Percentiles rank a stretch among this genome's conserved stretches.
Evolutionary conservation across 2,329 filamentous ascomycete genomes (phyloP).

Genomic region (Nemania sp.): DNA sequence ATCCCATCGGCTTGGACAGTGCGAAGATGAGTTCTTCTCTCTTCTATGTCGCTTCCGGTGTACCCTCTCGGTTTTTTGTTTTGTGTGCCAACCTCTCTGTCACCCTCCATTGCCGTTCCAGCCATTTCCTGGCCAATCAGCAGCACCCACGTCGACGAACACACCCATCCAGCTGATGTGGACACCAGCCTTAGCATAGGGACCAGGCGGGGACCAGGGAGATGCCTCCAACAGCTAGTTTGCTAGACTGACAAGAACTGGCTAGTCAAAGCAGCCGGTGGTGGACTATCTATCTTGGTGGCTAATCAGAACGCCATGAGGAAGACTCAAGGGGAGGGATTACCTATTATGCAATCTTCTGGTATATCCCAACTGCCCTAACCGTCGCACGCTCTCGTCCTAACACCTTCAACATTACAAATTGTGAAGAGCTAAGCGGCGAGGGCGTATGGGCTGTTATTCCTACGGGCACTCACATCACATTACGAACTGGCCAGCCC

Average conservation of each 20-base stretch:
- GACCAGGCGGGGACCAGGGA: conserved; percentile 37
- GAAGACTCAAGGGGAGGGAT: conserved; percentile 3
- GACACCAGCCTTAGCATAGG: conserved; percentile 41
- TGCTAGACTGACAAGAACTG: conserved; percentile 41
- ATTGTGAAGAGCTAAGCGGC: conserved; percentile 26
- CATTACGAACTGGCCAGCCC: conserved; percentile 18
- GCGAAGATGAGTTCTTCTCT: conserved; percentile 34
- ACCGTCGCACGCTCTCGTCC: conserved; percentile 6
- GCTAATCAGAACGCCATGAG: conserved; percentile 18
- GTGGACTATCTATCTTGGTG: conserved; percentile 29
- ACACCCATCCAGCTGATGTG: conserved; percentile 47
- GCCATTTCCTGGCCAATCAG: conserved; percentile 49
- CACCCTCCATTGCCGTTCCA: conserved; percentile 46
- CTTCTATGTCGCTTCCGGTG: conserved; percentile 35
- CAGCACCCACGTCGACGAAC: conserved; percentile 51
- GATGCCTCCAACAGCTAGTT: conserved; percentile 42
- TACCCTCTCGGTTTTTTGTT: conserved; percentile 42
- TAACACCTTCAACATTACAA: conserved; percentile 31
- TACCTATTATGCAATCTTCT: conserved; percentile 1
- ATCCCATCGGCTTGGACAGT: conserved; percentile 34
- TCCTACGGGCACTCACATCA: conserved; percentile 15
- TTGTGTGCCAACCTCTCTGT: conserved; percentile 49
- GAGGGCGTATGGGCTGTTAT: background rate
- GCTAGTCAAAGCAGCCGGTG: conserved; percentile 46
- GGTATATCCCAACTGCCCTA: background rate